Base-by-base conservation (phyloP, 2,329 filamentous ascomycete genomes). In the Sarocladium kiliense region DNA sequence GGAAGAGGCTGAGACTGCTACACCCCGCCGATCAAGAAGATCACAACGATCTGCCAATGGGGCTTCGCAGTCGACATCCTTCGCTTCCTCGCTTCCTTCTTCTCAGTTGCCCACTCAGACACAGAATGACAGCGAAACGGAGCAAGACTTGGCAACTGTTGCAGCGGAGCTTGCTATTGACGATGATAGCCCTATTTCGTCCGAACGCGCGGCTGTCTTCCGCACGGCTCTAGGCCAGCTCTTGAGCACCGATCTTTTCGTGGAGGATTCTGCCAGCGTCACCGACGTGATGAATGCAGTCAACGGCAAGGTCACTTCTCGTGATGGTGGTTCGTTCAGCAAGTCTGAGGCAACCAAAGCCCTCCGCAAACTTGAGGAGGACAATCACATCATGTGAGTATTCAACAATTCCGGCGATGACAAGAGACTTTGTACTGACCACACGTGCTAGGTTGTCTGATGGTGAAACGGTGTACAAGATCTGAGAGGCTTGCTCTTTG, bases 361-460 rank as follows among this genome's bases (percentile, higher is more conserved):
- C 44, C 75, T 99, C 56, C 83, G 84, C 70, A 85, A 81, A 67
- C 86, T 99, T 83, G 87, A 90, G 64, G 85, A 89, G 60, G 77
- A 80, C 63, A 97, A 97, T 70, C 86, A 93, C 75, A 86, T 99
- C 66, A 99, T 99, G 92, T 93, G 76, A 82, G 89, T 84, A 55
- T 50, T 21, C 23, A 26, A 9, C 21, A 51, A 21, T 21, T n/a
- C 34, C 19, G 14, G 16, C 26, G 49, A 51, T 51, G 54, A 12
- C 26, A 44, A 16, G 19, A 26, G 26, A 6, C 3, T 27, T 25
- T 30, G 55, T 7, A 47, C 63, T 70, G 60, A 68, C 61, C 19
- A 6, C 19, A n/a, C 12, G 3, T 19, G 32, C 16, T 55, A 84
- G 79, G 79, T 80, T 78, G 60, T 75, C 78, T 11, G 78, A 79